Percentiles rank a stretch among this genome's conserved stretches.
phyloP scores from a whole-genome alignment of 2,329 filamentous ascomycete genomes.

The Cladosporium cucumerinum region DNA sequence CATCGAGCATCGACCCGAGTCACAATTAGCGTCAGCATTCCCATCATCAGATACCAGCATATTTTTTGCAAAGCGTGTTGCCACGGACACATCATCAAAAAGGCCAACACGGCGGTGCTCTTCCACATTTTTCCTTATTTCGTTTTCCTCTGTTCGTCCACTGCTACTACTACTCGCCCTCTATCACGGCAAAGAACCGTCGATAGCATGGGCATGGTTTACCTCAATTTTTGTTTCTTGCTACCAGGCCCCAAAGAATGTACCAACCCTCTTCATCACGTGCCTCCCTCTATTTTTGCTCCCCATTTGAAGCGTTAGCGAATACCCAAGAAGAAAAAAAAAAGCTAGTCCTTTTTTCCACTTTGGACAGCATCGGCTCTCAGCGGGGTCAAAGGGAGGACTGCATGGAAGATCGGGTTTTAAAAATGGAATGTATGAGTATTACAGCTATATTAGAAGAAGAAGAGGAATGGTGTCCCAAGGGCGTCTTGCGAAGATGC shows the following conservation, averaged over 20 bases:
- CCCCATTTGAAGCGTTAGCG: neutral
- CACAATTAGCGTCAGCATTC: slow-evolving; percentile 16
- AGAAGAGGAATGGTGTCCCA: too few relatives aligned
- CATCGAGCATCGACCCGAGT: slow-evolving; percentile 7
- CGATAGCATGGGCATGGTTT: neutral
- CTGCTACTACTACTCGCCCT: neutral
- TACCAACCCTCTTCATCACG: neutral
- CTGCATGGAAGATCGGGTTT: neutral
- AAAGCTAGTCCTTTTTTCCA: neutral
- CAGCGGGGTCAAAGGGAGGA: neutral
- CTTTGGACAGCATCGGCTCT: slow-evolving; percentile 4
- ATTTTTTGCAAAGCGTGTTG: slow-evolving; percentile 11
- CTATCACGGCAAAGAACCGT: neutral
- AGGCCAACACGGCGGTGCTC: slow-evolving; percentile 1
- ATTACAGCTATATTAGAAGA: slow-evolving; percentile 14
- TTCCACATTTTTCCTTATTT: neutral
- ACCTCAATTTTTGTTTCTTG: neutral
- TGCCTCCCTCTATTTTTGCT: neutral
- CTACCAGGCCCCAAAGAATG: slow-evolving; percentile 11
- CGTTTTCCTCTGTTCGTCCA: slow-evolving; percentile 1
- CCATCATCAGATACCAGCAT: slow-evolving; percentile 15
- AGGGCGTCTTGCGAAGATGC: neutral
- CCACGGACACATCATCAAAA: neutral
- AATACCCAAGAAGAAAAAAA: neutral
- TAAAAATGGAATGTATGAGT: slow-evolving; percentile 12